A percentile compares a stretch with the other conserved stretches of the same genome.
phyloP scores from a whole-genome alignment of 148 eudicot genomes.

The Camellia granthamiana region DNA sequence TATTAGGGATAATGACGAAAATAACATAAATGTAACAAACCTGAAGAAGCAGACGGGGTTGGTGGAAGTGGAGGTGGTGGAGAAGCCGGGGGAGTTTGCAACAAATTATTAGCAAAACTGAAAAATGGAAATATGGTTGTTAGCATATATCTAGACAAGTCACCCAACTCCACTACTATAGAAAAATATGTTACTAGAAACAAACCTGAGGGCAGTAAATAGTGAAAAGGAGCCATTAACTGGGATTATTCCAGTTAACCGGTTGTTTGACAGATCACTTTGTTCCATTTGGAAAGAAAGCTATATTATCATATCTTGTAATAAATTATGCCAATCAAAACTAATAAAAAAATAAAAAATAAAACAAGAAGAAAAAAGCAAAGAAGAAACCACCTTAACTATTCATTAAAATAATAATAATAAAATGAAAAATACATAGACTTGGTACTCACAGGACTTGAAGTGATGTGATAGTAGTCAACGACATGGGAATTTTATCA shows the following conservation, averaged over 20 bases:
- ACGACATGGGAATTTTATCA: slow-evolving; percentile 53
- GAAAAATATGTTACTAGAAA: background rate
- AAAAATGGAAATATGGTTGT: slow-evolving; percentile 17
- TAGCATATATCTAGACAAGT: slow-evolving; percentile 6
- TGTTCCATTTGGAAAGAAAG: slow-evolving; percentile 14
- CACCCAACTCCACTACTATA: background rate
- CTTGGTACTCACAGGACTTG: slow-evolving; percentile 76
- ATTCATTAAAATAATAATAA: background rate
- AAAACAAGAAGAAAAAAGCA: background rate
- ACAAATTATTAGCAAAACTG: slow-evolving; percentile 58
- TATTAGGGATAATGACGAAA: background rate
- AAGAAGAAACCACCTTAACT: background rate
- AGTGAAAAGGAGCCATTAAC: slow-evolving; percentile 66
- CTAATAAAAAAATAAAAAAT: background rate
- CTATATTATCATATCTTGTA: background rate
- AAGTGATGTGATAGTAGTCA: slow-evolving; percentile 47
- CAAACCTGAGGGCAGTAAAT: slow-evolving; percentile 73
- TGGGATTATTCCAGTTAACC: slow-evolving; percentile 51
- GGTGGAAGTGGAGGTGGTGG: slow-evolving; percentile 42
- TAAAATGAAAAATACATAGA: background rate
- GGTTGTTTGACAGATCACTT: slow-evolving; percentile 76
- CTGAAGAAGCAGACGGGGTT: slow-evolving; percentile 40
- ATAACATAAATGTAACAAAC: slow-evolving; percentile 24
- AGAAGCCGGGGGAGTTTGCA: slow-evolving; percentile 31
- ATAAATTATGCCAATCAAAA: background rate